Conservation (phyloP, 306 rosid genomes). For the Fagus crenata region DNA sequence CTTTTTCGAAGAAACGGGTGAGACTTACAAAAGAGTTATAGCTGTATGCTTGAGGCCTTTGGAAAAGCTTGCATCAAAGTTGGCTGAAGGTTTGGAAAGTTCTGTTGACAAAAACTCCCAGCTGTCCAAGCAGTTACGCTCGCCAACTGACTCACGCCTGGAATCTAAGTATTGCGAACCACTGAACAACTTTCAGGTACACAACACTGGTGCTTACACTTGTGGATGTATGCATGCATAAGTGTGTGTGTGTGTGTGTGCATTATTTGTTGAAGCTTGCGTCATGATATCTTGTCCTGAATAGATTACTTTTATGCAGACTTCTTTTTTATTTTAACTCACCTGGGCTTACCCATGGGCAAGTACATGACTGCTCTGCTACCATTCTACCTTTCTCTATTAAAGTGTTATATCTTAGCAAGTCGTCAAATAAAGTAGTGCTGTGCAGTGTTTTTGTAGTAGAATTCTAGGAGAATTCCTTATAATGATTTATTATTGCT, state of each 20-base stretch:
- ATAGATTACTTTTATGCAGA: neutral
- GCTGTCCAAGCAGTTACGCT: slow-evolving; percentile 62
- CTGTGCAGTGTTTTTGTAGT: neutral
- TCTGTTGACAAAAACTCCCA: slow-evolving; percentile 52
- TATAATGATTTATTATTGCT: neutral
- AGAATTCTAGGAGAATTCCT: neutral
- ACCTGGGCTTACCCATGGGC: neutral
- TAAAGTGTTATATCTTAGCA: neutral
- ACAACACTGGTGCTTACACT: neutral
- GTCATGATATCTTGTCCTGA: neutral
- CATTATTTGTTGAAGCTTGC: neutral
- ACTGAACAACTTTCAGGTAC: slow-evolving; percentile 76
- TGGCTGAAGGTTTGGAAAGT: slow-evolving; percentile 65
- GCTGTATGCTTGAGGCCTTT: slow-evolving; percentile 79
- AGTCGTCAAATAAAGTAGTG: neutral
- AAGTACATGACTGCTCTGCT: too few species aligned
- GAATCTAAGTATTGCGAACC: slow-evolving; percentile 56
- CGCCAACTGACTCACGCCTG: slow-evolving; percentile 57
- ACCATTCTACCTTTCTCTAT: neutral
- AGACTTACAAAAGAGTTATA: slow-evolving; percentile 81
- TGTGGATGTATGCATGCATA: neutral
- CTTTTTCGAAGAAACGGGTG: slow-evolving; percentile 92
- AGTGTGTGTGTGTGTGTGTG: neutral
- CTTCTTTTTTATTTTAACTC: neutral
- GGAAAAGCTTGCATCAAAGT: slow-evolving; percentile 66